Conservation (phyloP, 2,329 filamentous ascomycete species). For the Biscogniauxia marginata region DNA sequence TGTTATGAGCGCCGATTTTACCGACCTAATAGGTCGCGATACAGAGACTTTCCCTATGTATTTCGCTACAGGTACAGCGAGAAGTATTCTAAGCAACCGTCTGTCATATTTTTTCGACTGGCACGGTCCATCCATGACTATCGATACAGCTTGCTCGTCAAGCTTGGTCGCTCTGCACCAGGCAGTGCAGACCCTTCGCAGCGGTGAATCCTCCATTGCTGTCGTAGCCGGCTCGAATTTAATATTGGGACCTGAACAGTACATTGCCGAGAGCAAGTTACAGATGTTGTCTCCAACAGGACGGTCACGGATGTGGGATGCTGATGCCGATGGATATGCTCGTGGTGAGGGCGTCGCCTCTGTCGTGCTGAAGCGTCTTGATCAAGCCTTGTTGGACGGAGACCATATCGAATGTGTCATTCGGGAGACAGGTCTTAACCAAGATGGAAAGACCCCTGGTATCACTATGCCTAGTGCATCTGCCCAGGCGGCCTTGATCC, state of each 20-base stretch:
- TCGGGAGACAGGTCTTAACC: constrained; percentile 29
- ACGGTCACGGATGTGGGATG: constrained; percentile 35
- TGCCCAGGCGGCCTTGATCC: constrained; percentile 20
- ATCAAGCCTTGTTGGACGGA: constrained; percentile 31
- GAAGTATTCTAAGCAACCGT: constrained; percentile 1
- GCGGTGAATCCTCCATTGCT: neutral
- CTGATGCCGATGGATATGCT: constrained; percentile 33
- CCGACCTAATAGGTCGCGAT: neutral
- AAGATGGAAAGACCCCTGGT: constrained; percentile 18
- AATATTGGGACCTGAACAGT: neutral
- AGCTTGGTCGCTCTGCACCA: constrained; percentile 4
- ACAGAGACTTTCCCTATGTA: neutral
- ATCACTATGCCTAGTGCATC: constrained; percentile 16
- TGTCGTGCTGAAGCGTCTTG: constrained; percentile 34
- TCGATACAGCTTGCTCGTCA: constrained; percentile 8
- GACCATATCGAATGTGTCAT: constrained; percentile 37
- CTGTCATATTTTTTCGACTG: constrained; percentile 9
- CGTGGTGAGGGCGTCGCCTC: constrained; percentile 36
- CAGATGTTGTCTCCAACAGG: constrained; percentile 17
- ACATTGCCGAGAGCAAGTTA: constrained; percentile 24
- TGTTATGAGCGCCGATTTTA: constrained; percentile 1
- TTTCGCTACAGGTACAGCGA: neutral
- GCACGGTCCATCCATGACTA: constrained; percentile 3
- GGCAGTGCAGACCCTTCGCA: constrained; percentile 3
- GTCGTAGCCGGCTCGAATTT: neutral